phyloP scores from a whole-genome alignment of 2,329 filamentous ascomycete genomes.

The Dactylella cylindrospora region DNA sequence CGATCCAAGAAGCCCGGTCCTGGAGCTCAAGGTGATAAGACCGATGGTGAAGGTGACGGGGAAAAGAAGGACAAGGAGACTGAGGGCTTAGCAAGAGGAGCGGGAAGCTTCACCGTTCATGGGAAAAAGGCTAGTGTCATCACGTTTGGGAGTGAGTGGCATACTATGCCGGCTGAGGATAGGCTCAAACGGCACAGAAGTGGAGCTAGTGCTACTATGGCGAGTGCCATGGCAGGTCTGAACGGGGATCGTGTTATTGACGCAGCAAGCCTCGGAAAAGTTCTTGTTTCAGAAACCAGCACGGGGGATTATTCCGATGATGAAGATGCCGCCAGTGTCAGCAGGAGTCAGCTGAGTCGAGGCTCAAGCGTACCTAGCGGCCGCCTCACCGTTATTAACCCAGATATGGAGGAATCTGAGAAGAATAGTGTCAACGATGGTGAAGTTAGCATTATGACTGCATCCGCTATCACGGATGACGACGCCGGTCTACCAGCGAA shows the following conservation, averaged over 20 bases:
- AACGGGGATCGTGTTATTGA: conserved; percentile 45
- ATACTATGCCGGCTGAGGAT: conserved; percentile 73
- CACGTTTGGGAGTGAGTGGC: conserved; percentile 90
- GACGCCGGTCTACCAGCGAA: not conserved
- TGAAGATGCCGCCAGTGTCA: conserved; percentile 10
- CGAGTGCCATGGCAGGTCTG: conserved; percentile 4
- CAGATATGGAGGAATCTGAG: conserved; percentile 11
- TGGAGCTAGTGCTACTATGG: conserved; percentile 23
- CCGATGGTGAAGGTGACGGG: conserved; percentile 60
- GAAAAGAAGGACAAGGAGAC: conserved; percentile 59
- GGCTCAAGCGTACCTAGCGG: conserved; percentile 30
- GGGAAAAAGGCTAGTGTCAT: conserved; percentile 95
- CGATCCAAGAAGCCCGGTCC: conserved; percentile 67
- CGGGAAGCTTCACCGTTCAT: conserved; percentile 91
- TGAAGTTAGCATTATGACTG: conserved; percentile 38
- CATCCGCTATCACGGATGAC: conserved; percentile 29
- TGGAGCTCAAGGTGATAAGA: conserved; percentile 63
- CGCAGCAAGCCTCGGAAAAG: conserved; percentile 26
- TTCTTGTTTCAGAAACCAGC: conserved; percentile 30
- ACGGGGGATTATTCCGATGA: conserved; percentile 34
- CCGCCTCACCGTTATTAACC: conserved; percentile 30
- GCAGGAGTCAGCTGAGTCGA: conserved; percentile 19
- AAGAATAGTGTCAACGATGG: conserved; percentile 17
- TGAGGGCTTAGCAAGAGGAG: conserved; percentile 73
- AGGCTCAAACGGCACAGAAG: conserved; percentile 64